Evolutionary conservation across 441 rosid genomes (phyloP).

Genomic region (Melastoma candidum): DNA sequence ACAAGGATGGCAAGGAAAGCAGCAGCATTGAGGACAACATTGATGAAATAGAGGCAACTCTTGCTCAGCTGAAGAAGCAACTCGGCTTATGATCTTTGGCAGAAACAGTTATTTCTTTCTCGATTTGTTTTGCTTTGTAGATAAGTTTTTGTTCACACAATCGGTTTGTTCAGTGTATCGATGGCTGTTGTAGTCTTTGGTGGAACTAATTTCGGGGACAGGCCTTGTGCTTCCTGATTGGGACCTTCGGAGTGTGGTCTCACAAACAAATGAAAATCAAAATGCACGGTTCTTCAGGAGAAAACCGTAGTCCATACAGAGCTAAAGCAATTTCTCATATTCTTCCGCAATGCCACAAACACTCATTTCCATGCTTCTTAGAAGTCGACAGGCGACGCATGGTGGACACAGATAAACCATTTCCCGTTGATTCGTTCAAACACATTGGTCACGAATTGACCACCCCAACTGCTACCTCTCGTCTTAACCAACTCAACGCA

Average conservation of each 20-base stretch:
- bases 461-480: constrained; percentile 87
- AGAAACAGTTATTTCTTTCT: neutral
- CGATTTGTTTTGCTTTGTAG: neutral
- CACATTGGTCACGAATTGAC: constrained; percentile 77
- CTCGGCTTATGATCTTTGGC: constrained; percentile 47
- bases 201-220: too few relatives aligned
- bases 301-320: too few relatives aligned
- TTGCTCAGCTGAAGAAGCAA: constrained; percentile 76
- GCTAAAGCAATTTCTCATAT: too few relatives aligned
- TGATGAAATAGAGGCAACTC: constrained; percentile 87
- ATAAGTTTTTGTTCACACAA: neutral
- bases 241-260: too few relatives aligned
- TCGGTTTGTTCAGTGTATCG: too few relatives aligned
- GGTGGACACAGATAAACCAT: constrained; percentile 81
- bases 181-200: too few relatives aligned
- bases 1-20: constrained; percentile 32
- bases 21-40: constrained; percentile 56
- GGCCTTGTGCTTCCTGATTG: too few relatives aligned
- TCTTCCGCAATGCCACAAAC: too few relatives aligned
- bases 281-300: too few relatives aligned
- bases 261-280: too few relatives aligned
- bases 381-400: constrained; percentile 77
- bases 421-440: constrained; percentile 63
- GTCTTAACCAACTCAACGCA: constrained; percentile 78
- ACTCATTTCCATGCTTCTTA: constrained; percentile 17